Evolutionary conservation across 202 grass and related monocot species (phyloP).

Genomic region (Alloteropsis angusta): DNA sequence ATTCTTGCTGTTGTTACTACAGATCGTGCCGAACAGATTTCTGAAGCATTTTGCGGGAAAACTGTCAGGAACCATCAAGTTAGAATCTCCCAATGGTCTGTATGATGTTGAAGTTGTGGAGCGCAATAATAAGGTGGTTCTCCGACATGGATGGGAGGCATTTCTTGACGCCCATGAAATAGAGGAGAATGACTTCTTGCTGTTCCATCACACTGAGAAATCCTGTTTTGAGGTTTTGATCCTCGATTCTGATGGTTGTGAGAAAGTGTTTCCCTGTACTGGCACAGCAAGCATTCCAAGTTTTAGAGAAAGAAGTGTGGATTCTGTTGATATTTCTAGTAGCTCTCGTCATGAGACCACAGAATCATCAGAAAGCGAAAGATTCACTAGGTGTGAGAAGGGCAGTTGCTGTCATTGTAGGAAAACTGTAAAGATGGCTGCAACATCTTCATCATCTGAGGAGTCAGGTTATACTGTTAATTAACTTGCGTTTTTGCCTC

Average conservation of each 20-base stretch:
- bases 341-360: background rate
- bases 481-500: background rate
- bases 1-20: background rate
- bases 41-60: constrained; percentile 6
- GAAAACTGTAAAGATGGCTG: background rate
- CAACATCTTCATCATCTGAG: background rate
- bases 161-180: constrained; percentile 32
- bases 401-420: background rate
- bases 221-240: constrained; percentile 29
- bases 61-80: constrained; percentile 17
- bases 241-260: constrained; percentile 27
- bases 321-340: constrained; percentile 2
- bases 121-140: background rate
- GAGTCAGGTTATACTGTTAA: constrained; percentile 25
- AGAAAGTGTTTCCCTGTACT: constrained; percentile 32
- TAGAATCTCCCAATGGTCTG: constrained; percentile 29
- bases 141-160: constrained; percentile 34
- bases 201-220: constrained; percentile 23
- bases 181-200: constrained; percentile 20
- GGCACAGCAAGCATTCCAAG: background rate
- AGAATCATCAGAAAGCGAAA: background rate
- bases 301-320: background rate
- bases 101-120: constrained; percentile 9
- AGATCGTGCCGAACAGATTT: constrained; percentile 38
- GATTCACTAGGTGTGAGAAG: background rate